Evolutionary conservation across 371 early-diverging fungal genomes (phyloP), one percentile per base, ranked within the genome.

Genomic region (Mortierella sp.): DNA sequence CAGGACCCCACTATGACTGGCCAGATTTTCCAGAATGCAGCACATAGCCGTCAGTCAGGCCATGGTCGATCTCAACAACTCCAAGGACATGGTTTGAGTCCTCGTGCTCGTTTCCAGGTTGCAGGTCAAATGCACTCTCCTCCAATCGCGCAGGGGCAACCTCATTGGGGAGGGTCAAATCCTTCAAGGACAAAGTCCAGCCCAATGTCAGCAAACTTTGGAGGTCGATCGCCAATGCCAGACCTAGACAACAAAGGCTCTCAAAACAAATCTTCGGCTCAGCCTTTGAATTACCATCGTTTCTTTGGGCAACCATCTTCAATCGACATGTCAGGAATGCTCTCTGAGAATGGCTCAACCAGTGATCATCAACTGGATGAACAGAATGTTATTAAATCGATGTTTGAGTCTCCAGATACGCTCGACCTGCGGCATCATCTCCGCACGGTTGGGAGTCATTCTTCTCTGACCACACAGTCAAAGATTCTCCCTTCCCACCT

Each of bases 401-500:
- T 81, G 83, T 81, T 81, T 61, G 83, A 81, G 55, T 68, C 83
- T 5, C 83, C 83, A 5, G 83, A 81, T 16, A 57, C 67, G 0
- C 43, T 80, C 3, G 83, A 81, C 32, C 43, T 81, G 6, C 66
- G 73, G 20, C 80, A 80, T n/a, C 83, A 75, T 8, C 70, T 81
- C 16, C 76, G 83, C 3, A 66, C 83, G 0, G 76, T 81, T 16
- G 77, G 76, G 2, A 81, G 77, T 49, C 83, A 81, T 57, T 60
- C 76, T 2, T 70, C 77, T 1, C 43, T 76, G 32, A 28, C 54
- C 10, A 32, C 73, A 5, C 76, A 72, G 47, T 62, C 83, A 22
- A 75, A 73, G 64, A 73, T 81, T n/a, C 57, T 81, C 24, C 83
- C 83, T n/a, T 75, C 83, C 1, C 83, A 81, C 24, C 73, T 81